Percentiles rank a stretch among this genome's conserved stretches.
phyloP scores from a whole-genome alignment of 768 basidiomycete species.

The Tylopilus sp. region DNA sequence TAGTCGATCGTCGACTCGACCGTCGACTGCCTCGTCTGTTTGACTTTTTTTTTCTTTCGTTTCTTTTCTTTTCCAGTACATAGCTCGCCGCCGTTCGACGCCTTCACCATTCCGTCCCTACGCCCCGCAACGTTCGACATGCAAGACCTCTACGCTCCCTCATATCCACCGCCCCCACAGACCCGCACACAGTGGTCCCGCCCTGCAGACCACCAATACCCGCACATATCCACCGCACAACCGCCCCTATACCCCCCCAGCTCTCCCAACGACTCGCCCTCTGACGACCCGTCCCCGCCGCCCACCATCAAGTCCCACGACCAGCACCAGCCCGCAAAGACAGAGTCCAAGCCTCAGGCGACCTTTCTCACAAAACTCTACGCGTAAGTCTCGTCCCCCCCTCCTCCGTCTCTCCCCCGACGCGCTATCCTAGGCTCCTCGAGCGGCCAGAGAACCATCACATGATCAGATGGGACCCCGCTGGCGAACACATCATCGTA shows the following conservation, averaged over 20 bases:
- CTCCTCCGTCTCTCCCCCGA: constrained; percentile 12
- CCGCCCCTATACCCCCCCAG: constrained; percentile 34
- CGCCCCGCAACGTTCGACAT: constrained; percentile 41
- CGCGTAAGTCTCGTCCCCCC: constrained; percentile 59
- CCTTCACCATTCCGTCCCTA: constrained; percentile 38
- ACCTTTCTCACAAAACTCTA: constrained; percentile 98
- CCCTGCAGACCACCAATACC: constrained; percentile 33
- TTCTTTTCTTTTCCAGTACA: constrained; percentile 27
- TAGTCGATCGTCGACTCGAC: constrained; percentile 33
- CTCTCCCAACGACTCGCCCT: constrained; percentile 40
- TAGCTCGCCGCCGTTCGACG: constrained; percentile 30
- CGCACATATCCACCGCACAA: constrained; percentile 31
- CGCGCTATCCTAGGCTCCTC: constrained; percentile 57
- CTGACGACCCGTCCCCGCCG: constrained; percentile 46
- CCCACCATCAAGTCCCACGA: constrained; percentile 33
- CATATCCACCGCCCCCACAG: constrained; percentile 32
- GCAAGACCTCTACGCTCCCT: constrained; percentile 47
- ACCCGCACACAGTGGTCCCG: constrained; percentile 41
- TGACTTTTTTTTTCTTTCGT: constrained; percentile 24
- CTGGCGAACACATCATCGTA: constrained; percentile 93
- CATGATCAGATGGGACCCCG: constrained; percentile 96
- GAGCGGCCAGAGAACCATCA: constrained; percentile 92
- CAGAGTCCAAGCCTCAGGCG: constrained; percentile 80
- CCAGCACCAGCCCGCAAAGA: constrained; percentile 56
- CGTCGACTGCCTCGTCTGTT: constrained; percentile 28